Conservation (phyloP, 2,329 filamentous ascomycete species). For the Chaetomiaceae sp. region DNA sequence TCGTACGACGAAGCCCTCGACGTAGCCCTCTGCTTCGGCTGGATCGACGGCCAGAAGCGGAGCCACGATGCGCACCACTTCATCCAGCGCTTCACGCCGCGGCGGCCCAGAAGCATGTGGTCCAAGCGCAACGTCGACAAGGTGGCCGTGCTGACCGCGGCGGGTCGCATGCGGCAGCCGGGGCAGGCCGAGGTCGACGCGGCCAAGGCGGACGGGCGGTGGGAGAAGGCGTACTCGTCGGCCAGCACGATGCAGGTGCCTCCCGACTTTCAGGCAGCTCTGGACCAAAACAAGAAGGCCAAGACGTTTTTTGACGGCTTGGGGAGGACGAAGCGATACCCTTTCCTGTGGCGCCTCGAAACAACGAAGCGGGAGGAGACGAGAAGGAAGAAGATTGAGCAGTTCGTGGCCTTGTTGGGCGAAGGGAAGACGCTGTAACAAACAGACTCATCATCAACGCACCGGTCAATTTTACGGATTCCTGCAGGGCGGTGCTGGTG, state of each 20-base stretch:
- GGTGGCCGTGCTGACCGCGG: slow-evolving; percentile 37
- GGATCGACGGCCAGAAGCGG: slow-evolving; percentile 54
- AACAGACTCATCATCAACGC: slow-evolving; percentile 25
- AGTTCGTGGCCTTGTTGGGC: slow-evolving; percentile 36
- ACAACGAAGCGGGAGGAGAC: slow-evolving; percentile 36
- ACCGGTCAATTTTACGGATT: no score
- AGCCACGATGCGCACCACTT: slow-evolving; percentile 42
- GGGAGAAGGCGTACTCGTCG: slow-evolving; percentile 51
- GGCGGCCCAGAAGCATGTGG: slow-evolving; percentile 50
- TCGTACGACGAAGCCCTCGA: slow-evolving; percentile 49
- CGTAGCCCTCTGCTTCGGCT: slow-evolving; percentile 53
- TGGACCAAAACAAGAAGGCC: slow-evolving; percentile 33
- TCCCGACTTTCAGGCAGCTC: slow-evolving; percentile 40
- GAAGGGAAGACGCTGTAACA: slow-evolving; percentile 31
- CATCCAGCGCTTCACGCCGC: slow-evolving; percentile 53
- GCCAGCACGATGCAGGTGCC: slow-evolving; percentile 42
- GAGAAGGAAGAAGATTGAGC: slow-evolving; percentile 33
- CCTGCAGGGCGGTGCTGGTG: no score
- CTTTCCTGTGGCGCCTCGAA: slow-evolving; percentile 40
- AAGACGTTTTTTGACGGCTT: slow-evolving; percentile 38
- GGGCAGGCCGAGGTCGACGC: slow-evolving; percentile 47
- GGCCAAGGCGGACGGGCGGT: slow-evolving; percentile 52
- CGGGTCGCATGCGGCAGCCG: slow-evolving; percentile 43
- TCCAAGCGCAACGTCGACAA: slow-evolving; percentile 53
- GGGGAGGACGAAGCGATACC: slow-evolving; percentile 40